Conservation (phyloP, 2,329 filamentous ascomycete genomes). For the Botrytis porri region DNA sequence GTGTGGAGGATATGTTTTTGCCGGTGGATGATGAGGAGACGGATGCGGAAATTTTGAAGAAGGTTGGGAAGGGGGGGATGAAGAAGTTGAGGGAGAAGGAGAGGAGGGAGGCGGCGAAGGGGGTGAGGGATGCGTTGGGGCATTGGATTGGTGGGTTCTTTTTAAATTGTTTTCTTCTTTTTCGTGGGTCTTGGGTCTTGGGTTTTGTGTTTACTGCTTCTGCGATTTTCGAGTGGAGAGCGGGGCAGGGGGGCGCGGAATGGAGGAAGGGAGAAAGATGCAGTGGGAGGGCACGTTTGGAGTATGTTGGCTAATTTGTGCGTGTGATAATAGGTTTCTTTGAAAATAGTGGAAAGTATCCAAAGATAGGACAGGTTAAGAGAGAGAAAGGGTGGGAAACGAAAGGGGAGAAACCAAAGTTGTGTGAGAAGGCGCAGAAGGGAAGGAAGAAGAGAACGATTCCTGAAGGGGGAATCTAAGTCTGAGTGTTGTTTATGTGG, state of each 20-base stretch:
- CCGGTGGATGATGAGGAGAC: slow-evolving; percentile 60
- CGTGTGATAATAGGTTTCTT: slow-evolving; percentile 81
- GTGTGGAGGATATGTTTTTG: slow-evolving; percentile 82
- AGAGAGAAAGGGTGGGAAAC: slow-evolving; percentile 60
- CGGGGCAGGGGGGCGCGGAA: too few species aligned
- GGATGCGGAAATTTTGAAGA: slow-evolving; percentile 44
- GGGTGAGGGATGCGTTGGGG: slow-evolving; percentile 64
- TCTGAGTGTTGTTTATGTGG: neutral
- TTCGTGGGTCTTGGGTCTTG: too few species aligned
- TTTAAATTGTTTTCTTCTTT: neutral
- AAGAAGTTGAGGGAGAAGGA: slow-evolving; percentile 59
- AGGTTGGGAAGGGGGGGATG: slow-evolving; percentile 51
- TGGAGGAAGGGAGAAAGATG: too few species aligned
- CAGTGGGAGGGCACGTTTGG: slow-evolving; percentile 57
- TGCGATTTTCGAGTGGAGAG: too few species aligned
- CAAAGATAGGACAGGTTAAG: slow-evolving; percentile 71
- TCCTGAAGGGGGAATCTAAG: slow-evolving; percentile 35
- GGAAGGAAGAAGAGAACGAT: slow-evolving; percentile 48
- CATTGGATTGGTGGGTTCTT: slow-evolving; percentile 56
- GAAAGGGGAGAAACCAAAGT: slow-evolving; percentile 45
- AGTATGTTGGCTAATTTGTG: slow-evolving; percentile 64
- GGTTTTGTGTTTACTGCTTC: too few species aligned
- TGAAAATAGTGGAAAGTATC: slow-evolving; percentile 74
- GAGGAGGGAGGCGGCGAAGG: slow-evolving; percentile 57
- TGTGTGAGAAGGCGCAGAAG: slow-evolving; percentile 71